Base-by-base conservation (phyloP, 176 grass and related monocot species). In the Avena insularis region DNA sequence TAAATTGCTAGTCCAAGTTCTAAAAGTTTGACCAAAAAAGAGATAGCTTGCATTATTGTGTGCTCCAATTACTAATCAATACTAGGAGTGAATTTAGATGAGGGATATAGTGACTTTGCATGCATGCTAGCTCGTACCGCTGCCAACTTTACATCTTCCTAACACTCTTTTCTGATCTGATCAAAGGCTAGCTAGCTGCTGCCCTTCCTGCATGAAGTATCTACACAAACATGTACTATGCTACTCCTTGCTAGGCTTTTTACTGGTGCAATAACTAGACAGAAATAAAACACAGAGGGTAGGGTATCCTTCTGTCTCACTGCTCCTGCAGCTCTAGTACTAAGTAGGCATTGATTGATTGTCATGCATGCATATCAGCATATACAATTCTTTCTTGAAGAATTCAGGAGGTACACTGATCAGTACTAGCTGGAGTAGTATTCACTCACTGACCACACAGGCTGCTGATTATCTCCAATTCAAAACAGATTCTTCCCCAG, bases 341-440 rank as follows among this genome's bases (percentile, higher is more conserved):
- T 91, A 84, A 84, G 58, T 84, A 77, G 69, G 90, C 86, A 81
- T 88, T 91, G 68, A 85, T 84, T 59, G 70, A 76, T 76, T 53
- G 47, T 2, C 73, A 76, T 76, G 73, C 73, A 76, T 76, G 73
- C 48, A 76, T 50, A 76, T 76, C 70, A 56, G 49, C 74, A 35
- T 71, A 57, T 50, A 75, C 81, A 84, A 77, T 75, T 76, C 55
- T 87, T 87, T 67, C 81, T 84, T 80, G 59, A 84, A 81, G 68
- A 84, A 84, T 77, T 88, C 85, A 87, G 67, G 58, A 57, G 73
- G 81, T 66, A 79, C 75, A 54, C n/a, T 15, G 71, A 78, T 78
- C 88, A 83, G 63, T 61, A 71, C 72, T 82, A 62, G 88, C 79
- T 46, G 40, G 75, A 72, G 72, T 83, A 51, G 79, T 83, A 84